Evolutionary conservation across 2,329 filamentous ascomycete genomes (phyloP), one percentile per base, ranked within the genome.

Genomic region (Hypoxylon sp.): DNA sequence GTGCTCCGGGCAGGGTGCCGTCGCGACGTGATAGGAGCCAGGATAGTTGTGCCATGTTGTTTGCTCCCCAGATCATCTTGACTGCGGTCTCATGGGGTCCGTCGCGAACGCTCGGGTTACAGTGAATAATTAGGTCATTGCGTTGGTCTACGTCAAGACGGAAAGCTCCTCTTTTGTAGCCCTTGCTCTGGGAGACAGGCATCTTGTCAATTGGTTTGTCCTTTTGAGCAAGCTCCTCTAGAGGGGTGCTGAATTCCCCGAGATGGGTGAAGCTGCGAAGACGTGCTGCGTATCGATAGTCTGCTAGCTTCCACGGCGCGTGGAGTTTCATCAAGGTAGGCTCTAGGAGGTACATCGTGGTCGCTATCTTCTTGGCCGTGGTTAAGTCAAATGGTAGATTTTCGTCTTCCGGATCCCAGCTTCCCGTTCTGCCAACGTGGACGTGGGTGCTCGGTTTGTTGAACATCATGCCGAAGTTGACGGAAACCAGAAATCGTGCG

Each of bases 21-120:
- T 43, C 19, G 7, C 40, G 20, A 6, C 40, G 17, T 8, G 40
- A 43, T 43, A 43, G 4, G 20, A 43, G 40, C 40, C 40, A 43
- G 15, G 40, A 27, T 27, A 43, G 15, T 4, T 43, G 12, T 13
- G 29, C 34, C 29, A 43, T 21, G 15, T 34, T 20, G 15, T 27
- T 17, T 13, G 29, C 40, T 26, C 29, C 40, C 29, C 40, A 43
- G 40, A 43, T 43, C 40, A 43, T 19, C 4, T 3, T 0, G 17
- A 20, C 13, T 9, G 9, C 15, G 17, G 17, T 6, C 11, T 21
- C 7, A 17, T 35, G 17, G 1, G 16, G 15, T 21, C 31, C 17
- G 17, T 19, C 9, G 11, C 16, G 11, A 7, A 21, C n/a, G 8
- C 12, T n/a, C 17, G 3, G 5, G 17, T 4, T 1, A 8, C 19